Percentiles rank a stretch among this genome's conserved stretches.
These are phyloP conservation scores for Pseudogymnoascus sp. DNA, from an alignment of 2,329 filamentous ascomycete genomes.

Conservation along the genomic window DNA sequence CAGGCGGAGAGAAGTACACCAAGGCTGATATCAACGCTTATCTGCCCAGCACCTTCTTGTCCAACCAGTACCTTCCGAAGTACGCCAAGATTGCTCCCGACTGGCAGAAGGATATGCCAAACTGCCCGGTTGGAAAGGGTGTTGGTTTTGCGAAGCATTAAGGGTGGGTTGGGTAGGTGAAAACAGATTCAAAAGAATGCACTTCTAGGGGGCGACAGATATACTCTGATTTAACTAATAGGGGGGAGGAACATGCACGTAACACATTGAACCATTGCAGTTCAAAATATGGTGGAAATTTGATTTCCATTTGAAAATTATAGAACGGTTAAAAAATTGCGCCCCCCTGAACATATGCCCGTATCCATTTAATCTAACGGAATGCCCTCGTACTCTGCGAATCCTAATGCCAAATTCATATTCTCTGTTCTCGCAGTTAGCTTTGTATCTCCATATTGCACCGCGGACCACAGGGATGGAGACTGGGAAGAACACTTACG, in stretches of 20 bases:
- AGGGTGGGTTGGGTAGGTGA: neutral
- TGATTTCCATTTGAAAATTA: neutral
- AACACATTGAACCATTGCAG: neutral
- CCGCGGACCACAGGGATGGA: constrained; percentile 12
- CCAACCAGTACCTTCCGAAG: constrained; percentile 26
- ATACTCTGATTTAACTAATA: neutral
- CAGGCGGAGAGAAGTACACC: constrained; percentile 24
- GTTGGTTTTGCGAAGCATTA: constrained; percentile 14
- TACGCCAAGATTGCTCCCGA: constrained; percentile 24
- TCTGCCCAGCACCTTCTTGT: constrained; percentile 22
- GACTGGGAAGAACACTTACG: constrained; percentile 49
- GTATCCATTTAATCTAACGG: constrained; percentile 36
- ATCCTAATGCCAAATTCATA: constrained; percentile 87
- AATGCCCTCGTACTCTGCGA: constrained; percentile 82
- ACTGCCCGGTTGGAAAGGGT: constrained; percentile 22
- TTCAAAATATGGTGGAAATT: neutral
- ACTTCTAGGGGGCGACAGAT: constrained; percentile 1
- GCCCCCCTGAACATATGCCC: neutral
- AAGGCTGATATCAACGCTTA: constrained; percentile 25
- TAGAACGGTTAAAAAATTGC: neutral
- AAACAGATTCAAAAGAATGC: neutral
- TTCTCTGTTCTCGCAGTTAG: constrained; percentile 51
- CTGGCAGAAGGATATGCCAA: constrained; percentile 23
- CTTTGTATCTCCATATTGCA: neutral
- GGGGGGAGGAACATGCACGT: neutral